Evolutionary conservation across 768 basidiomycete genomes (phyloP).

Genomic region (Flagelloscypha sp.): DNA sequence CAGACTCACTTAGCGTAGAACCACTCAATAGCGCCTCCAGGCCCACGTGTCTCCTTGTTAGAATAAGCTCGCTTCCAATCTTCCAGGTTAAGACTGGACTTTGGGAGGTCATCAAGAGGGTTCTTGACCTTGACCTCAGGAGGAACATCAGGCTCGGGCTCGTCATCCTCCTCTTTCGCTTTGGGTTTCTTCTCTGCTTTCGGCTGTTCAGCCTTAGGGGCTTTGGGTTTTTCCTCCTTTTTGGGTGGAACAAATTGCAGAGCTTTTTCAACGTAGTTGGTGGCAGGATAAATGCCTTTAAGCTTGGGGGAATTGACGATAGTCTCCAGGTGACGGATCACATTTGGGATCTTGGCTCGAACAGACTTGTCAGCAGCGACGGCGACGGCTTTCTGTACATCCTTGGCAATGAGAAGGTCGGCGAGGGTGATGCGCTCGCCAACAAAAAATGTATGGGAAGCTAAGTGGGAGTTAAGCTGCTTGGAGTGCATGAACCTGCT

Average conservation of each 20-base stretch:
- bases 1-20: conserved; percentile 82
- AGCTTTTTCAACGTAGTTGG: conserved; percentile 59
- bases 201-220: conserved; percentile 30
- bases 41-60: conserved; percentile 90
- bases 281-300: conserved; percentile 55
- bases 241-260: conserved; percentile 63
- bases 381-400: conserved; percentile 45
- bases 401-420: conserved; percentile 63
- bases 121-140: conserved; percentile 90
- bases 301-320: conserved; percentile 77
- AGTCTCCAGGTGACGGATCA: conserved; percentile 82
- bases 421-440: conserved; percentile 93
- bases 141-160: conserved; percentile 65
- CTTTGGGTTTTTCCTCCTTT: conserved; percentile 63
- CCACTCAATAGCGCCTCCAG: conserved; percentile 84
- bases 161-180: conserved; percentile 57
- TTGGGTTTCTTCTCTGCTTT: conserved; percentile 54
- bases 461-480: conserved; percentile 70
- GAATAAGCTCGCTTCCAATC: conserved; percentile 98
- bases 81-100: conserved; percentile 81
- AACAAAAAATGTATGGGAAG: conserved; percentile 80
- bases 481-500: conserved; percentile 46
- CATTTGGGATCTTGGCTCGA: conserved; percentile 64
- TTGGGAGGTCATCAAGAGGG: conserved; percentile 87
- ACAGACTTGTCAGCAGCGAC: conserved; percentile 57